Base-by-base conservation (phyloP, 805 yeast species). In the Candida fluviatilis region DNA sequence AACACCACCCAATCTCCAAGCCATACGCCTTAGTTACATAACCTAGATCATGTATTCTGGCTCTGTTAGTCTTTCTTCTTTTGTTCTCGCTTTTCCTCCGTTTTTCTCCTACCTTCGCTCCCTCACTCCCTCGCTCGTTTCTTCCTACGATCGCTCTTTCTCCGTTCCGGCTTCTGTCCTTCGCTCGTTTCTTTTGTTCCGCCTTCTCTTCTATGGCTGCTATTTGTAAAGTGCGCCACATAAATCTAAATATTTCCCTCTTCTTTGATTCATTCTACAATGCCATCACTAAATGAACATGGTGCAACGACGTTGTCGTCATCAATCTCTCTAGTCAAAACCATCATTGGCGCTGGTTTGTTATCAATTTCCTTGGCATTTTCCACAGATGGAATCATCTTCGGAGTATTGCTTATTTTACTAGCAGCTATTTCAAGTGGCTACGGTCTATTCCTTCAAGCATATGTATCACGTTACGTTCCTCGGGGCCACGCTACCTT, bases 341-440 rank as follows among this genome's bases (percentile, higher is more conserved):
- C 93, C 18, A 82, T 85, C 39, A 72, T 85, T 10, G 95, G 95
- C 5, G 88, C 93, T 0, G 95, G 95, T 1, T 66, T 84, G 30
- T 68, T 84, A 17, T 87, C 90, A 11, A 76, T 84, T 64, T 90
- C 93, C 0, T 79, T 69, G 43, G 85, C 88, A 1, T 79, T 82
- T 60, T 69, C 72, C 39, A 72, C 82, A 18, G 87, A 84, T 54
- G 88, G 90, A 4, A 52, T 83, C 2, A 39, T 76, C 7, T 61
- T 79, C 18, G 93, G 93, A 2, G 47, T 70, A 0, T 30, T 67
- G 2, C 65, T 85, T 25, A 69, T 83, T 7, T 14, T 81, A 1
- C 39, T 82, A 31, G 87, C 88, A 1, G 88, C 86, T 2, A 31
- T 71, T 4, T 75, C 87, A 0, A 78, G 88, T 11, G 78, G 81